phyloP scores from a whole-genome alignment of 148 eudicot genomes.

The Heliosperma pusillum region DNA sequence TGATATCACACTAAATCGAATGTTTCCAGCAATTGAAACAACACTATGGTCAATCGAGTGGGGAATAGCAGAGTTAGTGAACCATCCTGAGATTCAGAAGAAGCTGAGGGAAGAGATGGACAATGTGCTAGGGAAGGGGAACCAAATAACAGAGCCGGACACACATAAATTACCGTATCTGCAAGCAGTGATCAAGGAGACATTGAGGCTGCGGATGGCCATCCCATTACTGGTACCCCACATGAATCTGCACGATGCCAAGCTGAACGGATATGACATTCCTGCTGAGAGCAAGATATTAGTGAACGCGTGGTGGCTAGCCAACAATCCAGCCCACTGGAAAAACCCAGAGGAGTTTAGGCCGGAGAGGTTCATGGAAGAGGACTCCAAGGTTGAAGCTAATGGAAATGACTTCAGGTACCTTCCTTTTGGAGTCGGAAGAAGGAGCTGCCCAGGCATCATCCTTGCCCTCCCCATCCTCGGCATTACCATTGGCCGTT shows the following conservation, averaged over 20 bases:
- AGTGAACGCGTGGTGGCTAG: slow-evolving; percentile 83
- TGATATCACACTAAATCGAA: background rate
- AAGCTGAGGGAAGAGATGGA: slow-evolving; percentile 66
- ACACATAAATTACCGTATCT: slow-evolving; percentile 58
- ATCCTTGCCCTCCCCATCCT: slow-evolving; percentile 73
- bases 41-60: slow-evolving; percentile 83
- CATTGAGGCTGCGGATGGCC: slow-evolving; percentile 68
- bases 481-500: slow-evolving; percentile 65
- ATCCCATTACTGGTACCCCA: slow-evolving; percentile 76
- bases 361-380: slow-evolving; percentile 84
- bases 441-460: slow-evolving; percentile 85
- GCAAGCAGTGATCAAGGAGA: slow-evolving; percentile 76
- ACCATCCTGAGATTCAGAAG: slow-evolving; percentile 65
- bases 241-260: slow-evolving; percentile 84
- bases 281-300: slow-evolving; percentile 76
- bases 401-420: slow-evolving; percentile 75
- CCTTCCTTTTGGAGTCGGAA: slow-evolving; percentile 72
- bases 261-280: slow-evolving; percentile 62
- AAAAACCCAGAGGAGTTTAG: slow-evolving; percentile 73
- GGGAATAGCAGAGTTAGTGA: slow-evolving; percentile 77
- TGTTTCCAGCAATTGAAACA: slow-evolving; percentile 63
- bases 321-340: slow-evolving; percentile 75
- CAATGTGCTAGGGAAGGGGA: slow-evolving; percentile 52
- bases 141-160: slow-evolving; percentile 69
- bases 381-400: slow-evolving; percentile 75